Evolutionary conservation across 768 basidiomycete genomes (phyloP).

Genomic region (Amanita muscaria): DNA sequence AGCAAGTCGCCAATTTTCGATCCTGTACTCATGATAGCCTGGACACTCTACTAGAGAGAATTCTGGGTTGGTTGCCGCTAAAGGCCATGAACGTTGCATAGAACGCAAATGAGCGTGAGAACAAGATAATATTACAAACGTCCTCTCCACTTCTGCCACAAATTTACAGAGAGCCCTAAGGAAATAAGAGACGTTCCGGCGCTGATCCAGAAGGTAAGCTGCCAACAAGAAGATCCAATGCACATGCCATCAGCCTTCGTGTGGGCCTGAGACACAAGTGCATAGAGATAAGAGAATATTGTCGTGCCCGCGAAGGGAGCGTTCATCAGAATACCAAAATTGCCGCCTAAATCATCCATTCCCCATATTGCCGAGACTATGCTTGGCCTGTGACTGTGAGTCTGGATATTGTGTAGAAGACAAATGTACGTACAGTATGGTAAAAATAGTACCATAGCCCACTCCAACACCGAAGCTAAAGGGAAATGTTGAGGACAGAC

Average conservation of each 20-base stretch:
- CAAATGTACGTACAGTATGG: conserved; percentile 47
- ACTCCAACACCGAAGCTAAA: conserved; percentile 55
- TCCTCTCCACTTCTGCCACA: conserved; percentile 61
- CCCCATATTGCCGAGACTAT: conserved; percentile 71
- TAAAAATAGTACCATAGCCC: conserved; percentile 65
- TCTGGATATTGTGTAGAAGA: neutral
- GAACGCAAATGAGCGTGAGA: neutral
- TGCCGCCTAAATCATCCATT: conserved; percentile 56
- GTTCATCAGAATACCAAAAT: conserved; percentile 68
- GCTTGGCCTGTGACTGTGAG: conserved; percentile 44
- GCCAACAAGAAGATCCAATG: conserved; percentile 55
- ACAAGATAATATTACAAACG: conserved; percentile 29
- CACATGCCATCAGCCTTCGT: conserved; percentile 38
- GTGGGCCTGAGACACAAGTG: conserved; percentile 51
- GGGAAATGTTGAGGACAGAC: conserved; percentile 6
- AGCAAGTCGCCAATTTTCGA: conserved; percentile 43
- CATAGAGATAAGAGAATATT: conserved; percentile 72
- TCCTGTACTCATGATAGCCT: conserved; percentile 50
- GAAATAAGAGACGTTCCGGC: conserved; percentile 35
- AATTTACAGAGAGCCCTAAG: conserved; percentile 31
- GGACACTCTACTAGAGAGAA: conserved; percentile 37
- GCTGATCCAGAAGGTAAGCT: conserved; percentile 51
- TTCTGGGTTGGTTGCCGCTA: conserved; percentile 36
- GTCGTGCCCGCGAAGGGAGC: conserved; percentile 72
- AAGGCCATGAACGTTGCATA: conserved; percentile 21